A percentile compares a stretch with the other conserved stretches of the same genome.
Conservation (phyloP, 768 basidiomycete genomes). For the Russula sp. region DNA sequence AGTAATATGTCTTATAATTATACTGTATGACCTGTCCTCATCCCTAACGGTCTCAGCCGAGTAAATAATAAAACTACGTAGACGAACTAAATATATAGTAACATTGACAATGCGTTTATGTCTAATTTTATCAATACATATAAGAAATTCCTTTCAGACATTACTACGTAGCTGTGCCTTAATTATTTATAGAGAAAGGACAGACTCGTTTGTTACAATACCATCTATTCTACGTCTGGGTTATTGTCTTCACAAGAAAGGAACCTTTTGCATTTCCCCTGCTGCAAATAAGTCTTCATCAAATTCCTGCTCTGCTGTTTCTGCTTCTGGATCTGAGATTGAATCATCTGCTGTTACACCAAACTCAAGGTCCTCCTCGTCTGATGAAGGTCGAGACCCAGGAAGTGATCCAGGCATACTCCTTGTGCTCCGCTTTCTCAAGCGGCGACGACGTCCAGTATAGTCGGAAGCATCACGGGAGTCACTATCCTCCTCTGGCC, state of each 20-base stretch:
- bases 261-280: constrained; percentile 80
- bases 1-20: too few relatives aligned
- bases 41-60: too few relatives aligned
- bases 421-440: constrained; percentile 61
- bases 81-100: too few relatives aligned
- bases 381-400: constrained; percentile 35
- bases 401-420: constrained; percentile 85
- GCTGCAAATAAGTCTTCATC: constrained; percentile 78
- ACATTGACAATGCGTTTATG: too few relatives aligned
- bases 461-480: constrained; percentile 40
- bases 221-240: not conserved
- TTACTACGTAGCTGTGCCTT: too few relatives aligned
- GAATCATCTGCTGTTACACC: constrained; percentile 35
- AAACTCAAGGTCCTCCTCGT: constrained; percentile 48
- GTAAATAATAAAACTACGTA: too few relatives aligned
- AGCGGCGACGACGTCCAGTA: constrained; percentile 41
- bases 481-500: constrained; percentile 46
- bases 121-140: too few relatives aligned
- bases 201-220: not conserved
- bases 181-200: too few relatives aligned
- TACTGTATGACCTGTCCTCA: too few relatives aligned
- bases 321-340: constrained; percentile 51
- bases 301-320: constrained; percentile 68
- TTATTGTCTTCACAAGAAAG: constrained; percentile 47
- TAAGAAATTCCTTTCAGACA: too few relatives aligned